Conservation (phyloP, 306 rosid genomes). For the Leucaena leucocephala region DNA sequence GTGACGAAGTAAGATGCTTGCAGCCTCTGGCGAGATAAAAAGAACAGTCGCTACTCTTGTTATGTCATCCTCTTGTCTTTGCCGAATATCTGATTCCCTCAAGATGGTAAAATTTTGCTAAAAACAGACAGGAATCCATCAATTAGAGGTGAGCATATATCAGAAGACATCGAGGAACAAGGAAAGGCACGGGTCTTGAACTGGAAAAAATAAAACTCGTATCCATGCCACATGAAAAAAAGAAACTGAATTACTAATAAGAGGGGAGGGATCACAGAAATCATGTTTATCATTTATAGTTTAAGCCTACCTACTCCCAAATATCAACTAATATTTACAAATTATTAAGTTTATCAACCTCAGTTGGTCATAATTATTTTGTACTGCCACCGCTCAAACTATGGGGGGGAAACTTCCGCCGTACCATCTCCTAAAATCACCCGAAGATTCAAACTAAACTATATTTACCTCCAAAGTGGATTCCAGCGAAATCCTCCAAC, state of each 20-base stretch:
- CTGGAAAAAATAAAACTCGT: neutral
- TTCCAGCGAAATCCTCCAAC: slow-evolving; percentile 11
- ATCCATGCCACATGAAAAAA: slow-evolving; percentile 6
- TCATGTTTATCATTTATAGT: slow-evolving; percentile 3
- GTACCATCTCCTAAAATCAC: neutral
- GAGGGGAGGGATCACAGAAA: neutral
- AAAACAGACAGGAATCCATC: slow-evolving; percentile 25
- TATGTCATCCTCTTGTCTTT: slow-evolving; percentile 64
- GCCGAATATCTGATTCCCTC: slow-evolving; percentile 60
- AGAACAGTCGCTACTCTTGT: slow-evolving; percentile 62
- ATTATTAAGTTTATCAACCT: slow-evolving; percentile 17
- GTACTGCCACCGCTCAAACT: slow-evolving; percentile 22
- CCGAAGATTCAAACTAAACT: slow-evolving; percentile 8
- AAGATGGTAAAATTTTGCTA: slow-evolving; percentile 75
- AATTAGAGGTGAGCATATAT: slow-evolving; percentile 21
- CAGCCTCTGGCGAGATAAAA: slow-evolving; percentile 56
- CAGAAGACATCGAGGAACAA: neutral
- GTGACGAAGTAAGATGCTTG: slow-evolving; percentile 74
- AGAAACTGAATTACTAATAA: neutral
- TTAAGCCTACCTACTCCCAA: neutral
- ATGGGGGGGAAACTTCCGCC: neutral
- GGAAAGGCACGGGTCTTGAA: slow-evolving; percentile 1
- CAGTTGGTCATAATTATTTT: neutral
- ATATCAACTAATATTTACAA: neutral
- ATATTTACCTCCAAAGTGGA: neutral